Evolutionary conservation across 768 basidiomycete genomes (phyloP), one percentile per base, ranked within the genome.

Genomic region (Favolaschia claudopus): DNA sequence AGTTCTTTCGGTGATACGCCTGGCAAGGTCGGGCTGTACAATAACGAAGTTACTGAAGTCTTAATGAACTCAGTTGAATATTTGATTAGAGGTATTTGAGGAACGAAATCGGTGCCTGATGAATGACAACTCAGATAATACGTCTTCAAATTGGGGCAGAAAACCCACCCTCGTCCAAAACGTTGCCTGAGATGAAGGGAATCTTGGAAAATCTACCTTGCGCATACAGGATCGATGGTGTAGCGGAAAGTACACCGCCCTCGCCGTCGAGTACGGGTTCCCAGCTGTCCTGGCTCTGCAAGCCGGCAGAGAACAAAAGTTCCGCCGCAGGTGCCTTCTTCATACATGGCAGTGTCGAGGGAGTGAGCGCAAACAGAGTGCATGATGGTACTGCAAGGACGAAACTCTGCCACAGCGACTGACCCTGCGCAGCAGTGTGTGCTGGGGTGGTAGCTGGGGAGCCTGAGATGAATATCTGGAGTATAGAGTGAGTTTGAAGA

Each of bases 111-210:
- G 28, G 50, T 40, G 28, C 51, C 51, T 53, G 28, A n/a, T n/a
- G n/a, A n/a, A n/a, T n/a, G 14, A 24, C 33, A 1, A n/a, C 17
- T 20, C 27, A 6, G 19, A 24, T 22, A 34, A 44, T 45, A 24
- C 3, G 36, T 8, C 4, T 39, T 22, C 19, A 33, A 34, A 12
- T 17, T 14, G 20, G n/a, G 29, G 9, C 33, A 17, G 27, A 4
- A 36, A 34, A 45, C 14, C 12, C 22, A 54, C 52, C 51, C 24
- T 53, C 51, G 14, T 53, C 51, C 31, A 53, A 29, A 3, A 53
- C 38, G 28, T 53, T 40, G 7, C 50, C 51, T 7, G 51, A 32
- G 8, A 53, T 53, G 31, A 43, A 43, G 7, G 40, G 51, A 33
- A 53, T 33, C 6, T 44, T 43, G 6, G 51, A 43, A 14, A 42